Conservation (phyloP, 2,329 filamentous ascomycete species). For the Aspergillus flavus region DNA sequence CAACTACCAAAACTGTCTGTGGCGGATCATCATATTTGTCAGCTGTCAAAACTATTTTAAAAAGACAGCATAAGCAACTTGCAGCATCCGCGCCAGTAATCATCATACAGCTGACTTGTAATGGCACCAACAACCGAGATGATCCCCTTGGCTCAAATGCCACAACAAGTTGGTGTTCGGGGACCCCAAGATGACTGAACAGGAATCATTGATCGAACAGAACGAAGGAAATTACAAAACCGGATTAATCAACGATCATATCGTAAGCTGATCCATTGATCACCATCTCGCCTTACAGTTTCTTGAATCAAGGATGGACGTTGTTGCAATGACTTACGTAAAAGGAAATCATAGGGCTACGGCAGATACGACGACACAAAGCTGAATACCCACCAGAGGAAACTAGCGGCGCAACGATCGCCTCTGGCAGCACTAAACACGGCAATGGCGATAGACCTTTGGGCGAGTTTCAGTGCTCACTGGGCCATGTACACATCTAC, state of each 20-base stretch:
- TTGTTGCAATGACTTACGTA: not conserved
- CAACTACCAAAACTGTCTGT: not conserved
- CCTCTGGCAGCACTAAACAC: not conserved
- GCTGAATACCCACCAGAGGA: not conserved
- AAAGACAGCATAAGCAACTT: not conserved
- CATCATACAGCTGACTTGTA: not conserved
- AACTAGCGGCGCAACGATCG: not conserved
- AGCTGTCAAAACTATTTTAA: not conserved
- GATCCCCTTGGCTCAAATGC: constrained; percentile 13
- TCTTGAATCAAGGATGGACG: not conserved
- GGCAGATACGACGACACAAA: not conserved
- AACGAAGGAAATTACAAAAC: constrained; percentile 31
- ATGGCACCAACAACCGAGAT: not conserved
- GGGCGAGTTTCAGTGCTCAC: not conserved
- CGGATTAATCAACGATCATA: constrained; percentile 30
- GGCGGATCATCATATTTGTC: not conserved
- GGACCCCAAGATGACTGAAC: constrained; percentile 28
- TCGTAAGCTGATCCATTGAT: constrained; percentile 12
- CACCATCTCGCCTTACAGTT: not conserved
- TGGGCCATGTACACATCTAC: constrained; percentile 1
- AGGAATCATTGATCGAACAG: constrained; percentile 23
- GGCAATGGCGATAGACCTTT: not conserved
- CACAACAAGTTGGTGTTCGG: constrained; percentile 16
- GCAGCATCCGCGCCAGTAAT: not conserved
- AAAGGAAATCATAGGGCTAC: not conserved